phyloP scores from a whole-genome alignment of 768 basidiomycete species.

The Rhodotorula taiwanensis region DNA sequence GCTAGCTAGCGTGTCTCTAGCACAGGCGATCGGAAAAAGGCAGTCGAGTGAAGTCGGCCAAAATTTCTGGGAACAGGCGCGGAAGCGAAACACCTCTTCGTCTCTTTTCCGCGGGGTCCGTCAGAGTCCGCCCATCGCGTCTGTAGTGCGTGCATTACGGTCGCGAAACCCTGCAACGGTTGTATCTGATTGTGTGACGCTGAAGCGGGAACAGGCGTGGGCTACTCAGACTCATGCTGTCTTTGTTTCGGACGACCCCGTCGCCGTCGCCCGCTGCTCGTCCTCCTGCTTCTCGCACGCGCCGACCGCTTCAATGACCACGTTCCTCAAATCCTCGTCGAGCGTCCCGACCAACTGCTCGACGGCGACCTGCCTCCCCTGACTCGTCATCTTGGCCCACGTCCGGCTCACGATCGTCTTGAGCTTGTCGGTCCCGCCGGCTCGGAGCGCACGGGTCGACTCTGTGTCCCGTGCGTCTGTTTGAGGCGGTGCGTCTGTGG shows the following conservation, averaged over 20 bases:
- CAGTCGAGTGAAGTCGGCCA: too few relatives aligned
- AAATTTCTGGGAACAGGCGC: too few relatives aligned
- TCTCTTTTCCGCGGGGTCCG: too few relatives aligned
- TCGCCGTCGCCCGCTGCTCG: neutral
- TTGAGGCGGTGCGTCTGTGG: neutral
- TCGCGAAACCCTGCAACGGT: too few relatives aligned
- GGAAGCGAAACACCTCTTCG: too few relatives aligned
- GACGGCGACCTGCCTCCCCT: constrained; percentile 1
- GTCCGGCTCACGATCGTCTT: constrained; percentile 9
- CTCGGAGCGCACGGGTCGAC: too few relatives aligned
- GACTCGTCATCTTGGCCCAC: constrained; percentile 18
- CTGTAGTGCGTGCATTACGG: too few relatives aligned
- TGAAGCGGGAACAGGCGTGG: too few relatives aligned
- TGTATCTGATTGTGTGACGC: too few relatives aligned
- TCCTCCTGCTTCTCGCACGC: neutral
- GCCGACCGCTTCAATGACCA: constrained; percentile 5
- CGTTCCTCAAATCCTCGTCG: constrained; percentile 10
- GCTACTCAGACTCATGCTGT: neutral
- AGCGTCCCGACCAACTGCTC: constrained; percentile 9
- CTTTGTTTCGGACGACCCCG: neutral
- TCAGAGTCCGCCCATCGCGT: too few relatives aligned
- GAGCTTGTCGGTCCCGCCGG: constrained; percentile 4
- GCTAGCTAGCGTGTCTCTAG: too few relatives aligned
- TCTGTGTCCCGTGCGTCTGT: neutral
- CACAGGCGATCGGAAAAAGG: too few relatives aligned